These are phyloP conservation scores for Dactylellina drechsleri DNA, from an alignment of 2,329 filamentous ascomycete species.

Conservation along the genomic window DNA sequence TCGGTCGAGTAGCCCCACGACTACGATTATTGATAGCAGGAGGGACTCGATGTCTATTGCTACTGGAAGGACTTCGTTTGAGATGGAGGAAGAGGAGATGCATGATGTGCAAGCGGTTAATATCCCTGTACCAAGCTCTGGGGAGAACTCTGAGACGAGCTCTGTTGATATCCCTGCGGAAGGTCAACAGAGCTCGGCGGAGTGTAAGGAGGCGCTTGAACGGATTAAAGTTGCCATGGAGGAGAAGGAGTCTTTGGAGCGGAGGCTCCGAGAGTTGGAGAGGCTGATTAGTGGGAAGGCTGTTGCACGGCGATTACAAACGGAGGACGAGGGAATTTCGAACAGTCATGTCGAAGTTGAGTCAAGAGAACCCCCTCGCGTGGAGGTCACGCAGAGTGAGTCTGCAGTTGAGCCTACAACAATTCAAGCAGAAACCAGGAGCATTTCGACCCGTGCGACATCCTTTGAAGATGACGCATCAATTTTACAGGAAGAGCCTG, in stretches of 20 bases:
- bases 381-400: constrained; percentile 15
- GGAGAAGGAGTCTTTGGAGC: constrained; percentile 44
- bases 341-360: constrained; percentile 12
- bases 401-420: constrained; percentile 2
- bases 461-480: constrained; percentile 47
- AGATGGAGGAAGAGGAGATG: constrained; percentile 7
- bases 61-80: constrained; percentile 34
- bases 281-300: constrained; percentile 40
- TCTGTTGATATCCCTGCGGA: neutral
- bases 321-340: neutral
- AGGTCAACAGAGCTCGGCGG: constrained; percentile 8
- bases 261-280: constrained; percentile 41
- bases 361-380: constrained; percentile 13
- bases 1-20: constrained; percentile 24
- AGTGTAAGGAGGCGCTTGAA: constrained; percentile 48
- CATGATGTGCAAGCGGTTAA: neutral
- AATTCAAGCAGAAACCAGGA: constrained; percentile 12
- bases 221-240: constrained; percentile 47
- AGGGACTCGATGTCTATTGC: constrained; percentile 35
- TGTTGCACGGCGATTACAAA: constrained; percentile 2
- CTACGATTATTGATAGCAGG: constrained; percentile 4
- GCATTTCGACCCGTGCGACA: constrained; percentile 27
- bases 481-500: constrained; percentile 6
- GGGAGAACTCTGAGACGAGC: constrained; percentile 12
- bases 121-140: constrained; percentile 9